Evolutionary conservation across 2,329 filamentous ascomycete genomes (phyloP), one percentile per base, ranked within the genome.

Genomic region (Pseudocercospora crystallina): DNA sequence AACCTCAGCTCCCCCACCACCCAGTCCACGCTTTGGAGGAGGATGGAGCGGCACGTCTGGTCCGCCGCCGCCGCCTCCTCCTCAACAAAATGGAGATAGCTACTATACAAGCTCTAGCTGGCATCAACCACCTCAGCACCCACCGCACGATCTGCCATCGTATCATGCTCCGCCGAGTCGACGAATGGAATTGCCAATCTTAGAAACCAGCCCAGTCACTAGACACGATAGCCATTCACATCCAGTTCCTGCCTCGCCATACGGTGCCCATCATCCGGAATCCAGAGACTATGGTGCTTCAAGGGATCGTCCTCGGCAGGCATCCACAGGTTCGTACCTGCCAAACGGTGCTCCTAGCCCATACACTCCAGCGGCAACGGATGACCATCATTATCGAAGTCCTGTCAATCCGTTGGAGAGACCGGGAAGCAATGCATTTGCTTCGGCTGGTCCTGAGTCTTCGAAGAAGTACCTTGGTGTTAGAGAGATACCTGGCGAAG

Each of bases 381-480:
- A 63, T 9, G 61, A 64, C 10, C 39, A 38, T 8, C 55, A 57
- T 31, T 61, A 63, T 32, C 52, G 57, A 14, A 59, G 50, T 32
- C 53, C 54, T 1, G 49, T 47, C 2, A 41, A 51, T 4, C 47
- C 49, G 8, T 43, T 54, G n/a, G 54, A 61, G 39, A 48, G 60
- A 15, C 44, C 56, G 20, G 43, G 46, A 9, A 55, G 53, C 15
- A 50, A 51, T 33, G 47, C 52, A 1, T 58, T 51, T 8, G 46
- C 54, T n/a, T 57, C 52, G 5, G 44, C 54, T 2, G 58, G 54
- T 11, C 50, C 56, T 2, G 65, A 68, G 45, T 54, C 57, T 14
- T 59, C 60, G 30, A 59, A 59, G 38, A 66, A 67, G 54, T 68
- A 65, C 41, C 53, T 68, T n/a, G 63, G 65, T 1, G 50, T 65